phyloP scores from a whole-genome alignment of 2,329 filamentous ascomycete genomes.

The Alternaria sp. region DNA sequence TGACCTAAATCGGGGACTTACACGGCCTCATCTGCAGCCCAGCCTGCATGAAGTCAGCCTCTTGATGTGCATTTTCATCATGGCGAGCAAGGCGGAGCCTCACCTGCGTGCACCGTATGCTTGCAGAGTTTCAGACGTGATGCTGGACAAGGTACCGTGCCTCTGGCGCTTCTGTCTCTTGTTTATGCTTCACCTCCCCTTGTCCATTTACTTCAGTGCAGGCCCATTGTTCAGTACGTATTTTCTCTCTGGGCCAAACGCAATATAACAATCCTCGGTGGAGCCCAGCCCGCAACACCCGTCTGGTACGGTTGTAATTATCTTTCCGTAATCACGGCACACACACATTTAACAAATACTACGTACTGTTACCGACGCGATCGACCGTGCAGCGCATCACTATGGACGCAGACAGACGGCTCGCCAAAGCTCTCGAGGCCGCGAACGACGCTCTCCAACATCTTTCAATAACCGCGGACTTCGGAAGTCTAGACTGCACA shows the following conservation, averaged over 20 bases:
- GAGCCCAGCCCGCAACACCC: background rate
- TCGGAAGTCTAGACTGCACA: constrained; percentile 39
- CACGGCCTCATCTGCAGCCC: constrained; percentile 11
- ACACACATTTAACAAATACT: background rate
- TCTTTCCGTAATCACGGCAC: background rate
- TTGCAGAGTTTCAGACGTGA: constrained; percentile 23
- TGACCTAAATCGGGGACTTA: constrained; percentile 28
- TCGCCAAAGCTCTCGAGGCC: constrained; percentile 41
- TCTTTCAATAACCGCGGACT: constrained; percentile 42
- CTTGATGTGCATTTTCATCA: constrained; percentile 9
- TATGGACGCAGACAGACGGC: constrained; percentile 41
- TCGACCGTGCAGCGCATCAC: constrained; percentile 17
- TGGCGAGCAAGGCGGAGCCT: constrained; percentile 22
- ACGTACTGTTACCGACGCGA: constrained; percentile 10
- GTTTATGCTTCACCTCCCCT: constrained; percentile 3
- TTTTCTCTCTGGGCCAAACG: constrained; percentile 10
- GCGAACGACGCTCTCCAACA: constrained; percentile 46
- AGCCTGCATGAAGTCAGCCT: constrained; percentile 25
- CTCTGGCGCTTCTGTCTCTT: constrained; percentile 12
- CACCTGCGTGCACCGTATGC: constrained; percentile 25
- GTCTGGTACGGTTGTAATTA: background rate
- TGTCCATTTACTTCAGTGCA: constrained; percentile 5
- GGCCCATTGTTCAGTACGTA: background rate
- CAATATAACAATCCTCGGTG: constrained; percentile 23
- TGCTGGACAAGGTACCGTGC: constrained; percentile 9